Base-by-base conservation (phyloP, 2,329 filamentous ascomycete species). In the Fusarium devonianum region DNA sequence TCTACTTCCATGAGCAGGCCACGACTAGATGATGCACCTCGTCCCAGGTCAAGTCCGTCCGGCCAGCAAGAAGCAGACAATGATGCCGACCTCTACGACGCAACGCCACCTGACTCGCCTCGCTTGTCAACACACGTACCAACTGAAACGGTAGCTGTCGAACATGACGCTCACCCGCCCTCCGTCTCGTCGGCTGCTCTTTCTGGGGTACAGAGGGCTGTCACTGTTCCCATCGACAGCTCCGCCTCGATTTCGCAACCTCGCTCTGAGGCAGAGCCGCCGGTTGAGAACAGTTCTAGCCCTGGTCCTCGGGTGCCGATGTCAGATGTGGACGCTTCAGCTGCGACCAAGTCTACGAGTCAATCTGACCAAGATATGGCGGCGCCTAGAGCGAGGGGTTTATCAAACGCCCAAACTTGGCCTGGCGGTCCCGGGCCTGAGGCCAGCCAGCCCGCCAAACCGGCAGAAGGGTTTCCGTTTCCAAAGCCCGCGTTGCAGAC, bases 31-130 rank as follows among this genome's bases (percentile, higher is more conserved):
- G 67, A 70, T 17, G 22, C 54, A 8, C 40, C 58, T 5, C 60
- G 69, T 5, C 70, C 70, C 6, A 54, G 60, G 32, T 72, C 71
- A n/a, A 73, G 65, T 33, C 69, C 67, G 3, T 65, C 65, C 2
- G 37, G 49, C 10, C 56, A 61, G 17, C 46, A 52, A 23, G 68
- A 69, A 9, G 65, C 60, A 8, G 74, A 76, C 3, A 69, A 78
- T 4, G 70, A 79, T 18, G n/a, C n/a, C n/a, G 23, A 26, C 6
- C 63, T 80, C 4, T 80, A 80, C 59, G 73, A 78, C 49, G 75
- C 75, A 4, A 78, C 77, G 2, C 77, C 78, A 1, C 77, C 75
- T 3, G 70, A 65, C 9, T 78, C 76, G 0, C 78, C 77, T 1
- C 57, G 36, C 16, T 53, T 56, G 22, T 33, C 42, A 11, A 41